These are phyloP conservation scores for Syzygium oleosum DNA, from an alignment of 345 rosid genomes.

Conservation along the genomic window DNA sequence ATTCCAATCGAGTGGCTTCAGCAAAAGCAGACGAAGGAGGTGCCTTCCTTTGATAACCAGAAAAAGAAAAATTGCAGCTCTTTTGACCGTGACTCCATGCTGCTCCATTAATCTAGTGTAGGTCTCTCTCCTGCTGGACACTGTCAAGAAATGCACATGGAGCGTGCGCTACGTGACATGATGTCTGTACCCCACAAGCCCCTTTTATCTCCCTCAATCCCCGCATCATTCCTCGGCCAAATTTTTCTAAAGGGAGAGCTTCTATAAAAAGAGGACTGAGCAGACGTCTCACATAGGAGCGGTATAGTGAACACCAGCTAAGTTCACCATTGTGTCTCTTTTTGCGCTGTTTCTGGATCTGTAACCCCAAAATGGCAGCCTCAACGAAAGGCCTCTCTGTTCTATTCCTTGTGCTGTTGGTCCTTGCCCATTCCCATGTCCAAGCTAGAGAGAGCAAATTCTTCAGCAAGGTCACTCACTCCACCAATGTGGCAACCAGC, in stretches of 20 bases:
- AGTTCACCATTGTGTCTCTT: background rate
- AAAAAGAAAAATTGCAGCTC: background rate
- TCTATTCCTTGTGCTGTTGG: background rate
- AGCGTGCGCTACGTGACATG: conserved; percentile 10
- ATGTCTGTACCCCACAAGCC: conserved; percentile 22
- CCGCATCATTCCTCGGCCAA: conserved; percentile 33
- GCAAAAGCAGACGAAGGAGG: background rate
- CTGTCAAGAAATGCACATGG: conserved; percentile 24
- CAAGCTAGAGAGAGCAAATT: conserved; percentile 55
- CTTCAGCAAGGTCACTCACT: conserved; percentile 48
- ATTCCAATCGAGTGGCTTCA: background rate
- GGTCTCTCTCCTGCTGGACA: conserved; percentile 5
- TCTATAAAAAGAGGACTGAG: background rate
- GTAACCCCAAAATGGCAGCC: conserved; percentile 27
- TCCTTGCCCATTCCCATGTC: conserved; percentile 11
- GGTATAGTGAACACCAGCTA: background rate
- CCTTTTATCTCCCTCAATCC: conserved; percentile 34
- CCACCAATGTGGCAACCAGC: background rate
- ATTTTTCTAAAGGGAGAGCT: background rate
- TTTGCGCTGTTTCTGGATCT: background rate
- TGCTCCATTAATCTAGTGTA: background rate
- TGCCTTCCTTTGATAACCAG: background rate
- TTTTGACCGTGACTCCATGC: background rate
- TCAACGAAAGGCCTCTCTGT: background rate
- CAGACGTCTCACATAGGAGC: background rate